Conservation (phyloP, 2,329 filamentous ascomycete genomes). For the Pseudocercospora pini-densiflorae region DNA sequence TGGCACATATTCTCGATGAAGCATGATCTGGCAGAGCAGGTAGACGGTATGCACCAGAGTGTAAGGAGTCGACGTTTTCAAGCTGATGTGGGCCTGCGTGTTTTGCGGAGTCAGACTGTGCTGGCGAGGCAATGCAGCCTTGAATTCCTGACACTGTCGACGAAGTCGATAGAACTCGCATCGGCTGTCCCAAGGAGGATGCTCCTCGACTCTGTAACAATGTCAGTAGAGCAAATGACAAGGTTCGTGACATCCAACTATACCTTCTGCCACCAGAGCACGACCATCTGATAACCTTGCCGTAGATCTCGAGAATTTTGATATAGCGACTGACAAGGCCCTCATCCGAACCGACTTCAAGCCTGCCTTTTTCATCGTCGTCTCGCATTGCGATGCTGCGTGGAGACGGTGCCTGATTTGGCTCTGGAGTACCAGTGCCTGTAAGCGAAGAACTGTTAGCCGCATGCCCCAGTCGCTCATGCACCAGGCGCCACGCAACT, state of each 20-base stretch:
- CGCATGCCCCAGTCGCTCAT: background rate
- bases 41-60: slow-evolving; percentile 70
- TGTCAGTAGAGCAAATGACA: background rate
- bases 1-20: slow-evolving; percentile 71
- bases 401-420: slow-evolving; percentile 24
- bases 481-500: background rate
- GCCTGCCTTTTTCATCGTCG: slow-evolving; percentile 52
- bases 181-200: slow-evolving; percentile 64
- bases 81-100: slow-evolving; percentile 68
- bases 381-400: slow-evolving; percentile 25
- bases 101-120: slow-evolving; percentile 65
- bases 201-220: slow-evolving; percentile 48
- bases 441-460: background rate
- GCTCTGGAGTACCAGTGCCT: slow-evolving; percentile 28
- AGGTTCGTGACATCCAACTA: slow-evolving; percentile 15
- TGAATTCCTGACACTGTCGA: slow-evolving; percentile 58
- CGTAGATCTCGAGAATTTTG: slow-evolving; percentile 59
- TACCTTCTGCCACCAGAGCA: slow-evolving; percentile 62
- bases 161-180: slow-evolving; percentile 62
- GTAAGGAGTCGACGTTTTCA: slow-evolving; percentile 66
- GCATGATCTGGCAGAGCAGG: slow-evolving; percentile 68
- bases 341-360: slow-evolving; percentile 58
- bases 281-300: slow-evolving; percentile 61
- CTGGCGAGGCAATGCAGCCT: slow-evolving; percentile 58
- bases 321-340: slow-evolving; percentile 57